A percentile compares a stretch with the other conserved stretches of the same genome.
Evolutionary conservation across 2,329 filamentous ascomycete species (phyloP).

Genomic region (Hymenoscyphus linearis): DNA sequence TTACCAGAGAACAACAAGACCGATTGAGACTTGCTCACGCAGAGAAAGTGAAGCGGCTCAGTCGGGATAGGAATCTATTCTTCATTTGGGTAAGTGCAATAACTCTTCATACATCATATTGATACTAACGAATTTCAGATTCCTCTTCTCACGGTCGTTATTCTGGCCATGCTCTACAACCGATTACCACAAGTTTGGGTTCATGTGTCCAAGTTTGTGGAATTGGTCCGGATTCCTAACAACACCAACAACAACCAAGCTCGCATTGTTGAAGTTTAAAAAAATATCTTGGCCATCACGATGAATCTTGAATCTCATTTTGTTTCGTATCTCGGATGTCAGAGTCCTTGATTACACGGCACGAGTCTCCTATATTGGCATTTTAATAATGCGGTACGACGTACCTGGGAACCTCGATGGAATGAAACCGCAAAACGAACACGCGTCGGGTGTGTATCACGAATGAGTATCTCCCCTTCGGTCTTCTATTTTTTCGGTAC

Average conservation of each 20-base stretch:
- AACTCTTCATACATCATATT: constrained; percentile 3
- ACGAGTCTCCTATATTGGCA: neutral
- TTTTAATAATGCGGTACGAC: neutral
- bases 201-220: constrained; percentile 17
- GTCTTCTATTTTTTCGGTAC: neutral
- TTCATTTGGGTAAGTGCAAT: constrained; percentile 56
- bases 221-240: constrained; percentile 17
- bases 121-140: constrained; percentile 37
- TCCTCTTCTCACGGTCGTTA: constrained; percentile 44
- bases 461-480: neutral
- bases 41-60: constrained; percentile 56
- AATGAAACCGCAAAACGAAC: neutral
- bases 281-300: neutral
- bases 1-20: constrained; percentile 61
- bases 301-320: neutral
- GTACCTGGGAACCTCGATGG: neutral
- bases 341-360: neutral
- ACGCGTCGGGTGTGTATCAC: neutral
- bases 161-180: constrained; percentile 46
- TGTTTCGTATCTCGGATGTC: neutral
- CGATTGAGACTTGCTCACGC: constrained; percentile 56
- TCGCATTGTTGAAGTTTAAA: constrained; percentile 28
- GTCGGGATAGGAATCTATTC: constrained; percentile 61
- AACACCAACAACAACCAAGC: constrained; percentile 7
- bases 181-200: constrained; percentile 43